Evolutionary conservation across 1,139 yeast genomes (phyloP), one percentile per base, ranked within the genome.

Genomic region (Starmera stellimalicola): DNA sequence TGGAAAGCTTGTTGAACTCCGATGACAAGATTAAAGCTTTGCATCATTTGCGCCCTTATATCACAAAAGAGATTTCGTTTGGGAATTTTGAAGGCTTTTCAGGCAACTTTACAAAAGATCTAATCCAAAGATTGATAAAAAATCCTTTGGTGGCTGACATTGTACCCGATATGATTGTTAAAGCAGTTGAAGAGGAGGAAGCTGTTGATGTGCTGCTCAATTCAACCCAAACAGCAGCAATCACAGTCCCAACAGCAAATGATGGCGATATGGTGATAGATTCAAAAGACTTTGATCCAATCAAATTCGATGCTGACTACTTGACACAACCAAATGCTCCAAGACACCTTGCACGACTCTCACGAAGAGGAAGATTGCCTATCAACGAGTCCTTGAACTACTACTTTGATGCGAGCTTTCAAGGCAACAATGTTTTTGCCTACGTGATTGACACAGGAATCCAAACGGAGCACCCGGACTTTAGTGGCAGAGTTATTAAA

Each of bases 401-500:
- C 38, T 50, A 40, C 36, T 74, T 64, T 43, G 63, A 65, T 14
- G 49, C 52, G 7, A 62, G 58, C 3, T 56, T 55, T 12, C 46
- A 56, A 32, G 57, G 79, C 0, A 42, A 54, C 11, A 72, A 68
- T 6, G 78, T 81, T 1, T 68, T 66, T 41, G 88, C 74, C 0
- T 83, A 80, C 51, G 70, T 82, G 18, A 62, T 81, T 31, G 94
- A 82, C 50, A 77, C 88, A 0, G 85, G 85, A 0, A 56, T 78
- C 22, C 62, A 62, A 36, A 49, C 58, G 6, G 62, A 58, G 1
- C 79, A 76, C 44, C 74, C 77, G 0, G 79, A 77, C 34, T 73
- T 78, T 45, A 73, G 67, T 38, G 75, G 73, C 0, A 57, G 85
- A 32, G 82, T 73, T 0, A 40, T 39, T 3, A 41, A 45, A 29